These are phyloP conservation scores for Pseudogymnoascus sp. DNA, from an alignment of 2,329 filamentous ascomycete genomes.

Conservation along the genomic window DNA sequence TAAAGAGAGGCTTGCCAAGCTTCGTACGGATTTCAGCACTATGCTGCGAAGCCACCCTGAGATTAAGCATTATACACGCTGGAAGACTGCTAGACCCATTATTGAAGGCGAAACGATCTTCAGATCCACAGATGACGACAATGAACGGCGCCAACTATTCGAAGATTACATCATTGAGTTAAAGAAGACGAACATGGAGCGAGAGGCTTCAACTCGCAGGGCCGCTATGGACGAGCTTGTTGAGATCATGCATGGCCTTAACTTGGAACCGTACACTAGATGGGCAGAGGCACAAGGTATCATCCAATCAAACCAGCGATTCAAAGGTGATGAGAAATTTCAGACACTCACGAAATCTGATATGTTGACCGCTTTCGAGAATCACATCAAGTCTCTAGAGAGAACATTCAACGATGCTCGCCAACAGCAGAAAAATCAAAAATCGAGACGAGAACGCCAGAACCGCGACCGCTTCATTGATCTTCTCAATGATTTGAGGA, in stretches of 20 bases:
- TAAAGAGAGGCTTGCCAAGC: constrained; percentile 84
- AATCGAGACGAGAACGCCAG: constrained; percentile 74
- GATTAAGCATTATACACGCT: constrained; percentile 93
- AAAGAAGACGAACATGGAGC: constrained; percentile 70
- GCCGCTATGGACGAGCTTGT: constrained; percentile 78
- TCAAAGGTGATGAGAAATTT: constrained; percentile 78
- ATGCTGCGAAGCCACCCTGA: constrained; percentile 97
- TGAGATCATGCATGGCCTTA: constrained; percentile 66
- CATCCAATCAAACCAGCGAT: constrained; percentile 68
- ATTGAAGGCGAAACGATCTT: constrained; percentile 95
- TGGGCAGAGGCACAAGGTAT: constrained; percentile 85
- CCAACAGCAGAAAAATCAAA: constrained; percentile 78
- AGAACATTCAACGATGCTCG: constrained; percentile 83
- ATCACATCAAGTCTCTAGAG: constrained; percentile 88
- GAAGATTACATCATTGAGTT: constrained; percentile 86
- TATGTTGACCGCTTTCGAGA: constrained; percentile 86
- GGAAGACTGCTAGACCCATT: constrained; percentile 91
- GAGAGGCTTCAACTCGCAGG: constrained; percentile 64
- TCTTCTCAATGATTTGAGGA: constrained; percentile 66
- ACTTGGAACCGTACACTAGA: constrained; percentile 86
- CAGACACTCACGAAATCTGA: constrained; percentile 79
- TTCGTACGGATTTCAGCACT: constrained; percentile 86
- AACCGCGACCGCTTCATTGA: constrained; percentile 72
- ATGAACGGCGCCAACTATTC: constrained; percentile 81
- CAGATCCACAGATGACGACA: constrained; percentile 78